Conservation (phyloP, 1,284 basidiomycete species). For the Dichomitus squalens region DNA sequence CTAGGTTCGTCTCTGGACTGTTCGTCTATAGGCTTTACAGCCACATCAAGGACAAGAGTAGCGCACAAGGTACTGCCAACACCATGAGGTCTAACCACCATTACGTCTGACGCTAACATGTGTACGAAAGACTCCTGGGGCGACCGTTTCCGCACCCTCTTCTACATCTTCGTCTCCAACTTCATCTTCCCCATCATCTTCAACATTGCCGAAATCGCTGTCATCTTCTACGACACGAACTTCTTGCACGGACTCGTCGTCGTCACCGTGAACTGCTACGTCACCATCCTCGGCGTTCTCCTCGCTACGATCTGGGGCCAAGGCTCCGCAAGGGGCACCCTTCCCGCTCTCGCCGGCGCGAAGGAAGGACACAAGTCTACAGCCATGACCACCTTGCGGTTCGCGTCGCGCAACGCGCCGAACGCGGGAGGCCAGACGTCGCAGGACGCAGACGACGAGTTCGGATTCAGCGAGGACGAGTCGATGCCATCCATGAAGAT, state of each 20-base stretch:
- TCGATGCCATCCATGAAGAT: background rate
- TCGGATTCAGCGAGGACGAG: background rate
- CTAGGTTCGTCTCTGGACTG: background rate
- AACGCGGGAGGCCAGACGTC: too few species aligned
- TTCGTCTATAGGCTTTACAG: background rate
- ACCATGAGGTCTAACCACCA: background rate
- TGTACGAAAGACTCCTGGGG: background rate
- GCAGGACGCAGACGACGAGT: background rate
- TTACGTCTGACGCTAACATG: background rate
- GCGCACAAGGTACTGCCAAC: background rate
- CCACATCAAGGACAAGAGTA: background rate
- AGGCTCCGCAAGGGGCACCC: background rate
- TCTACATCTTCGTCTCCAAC: conserved; percentile 34
- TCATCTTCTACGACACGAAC: conserved; percentile 14
- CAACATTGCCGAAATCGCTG: conserved; percentile 28
- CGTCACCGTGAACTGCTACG: background rate
- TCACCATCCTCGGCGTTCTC: background rate
- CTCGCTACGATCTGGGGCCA: background rate
- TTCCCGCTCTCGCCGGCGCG: background rate
- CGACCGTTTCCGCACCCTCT: conserved; percentile 20
- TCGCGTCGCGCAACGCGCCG: background rate
- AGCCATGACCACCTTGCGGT: background rate
- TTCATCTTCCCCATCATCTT: conserved; percentile 35
- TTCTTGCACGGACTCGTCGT: conserved; percentile 6
- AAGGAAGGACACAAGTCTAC: background rate